Percentiles rank a stretch among this genome's conserved stretches.
Conservation (phyloP, 352 stramenopile genomes). For the Phytopythium litorale region DNA sequence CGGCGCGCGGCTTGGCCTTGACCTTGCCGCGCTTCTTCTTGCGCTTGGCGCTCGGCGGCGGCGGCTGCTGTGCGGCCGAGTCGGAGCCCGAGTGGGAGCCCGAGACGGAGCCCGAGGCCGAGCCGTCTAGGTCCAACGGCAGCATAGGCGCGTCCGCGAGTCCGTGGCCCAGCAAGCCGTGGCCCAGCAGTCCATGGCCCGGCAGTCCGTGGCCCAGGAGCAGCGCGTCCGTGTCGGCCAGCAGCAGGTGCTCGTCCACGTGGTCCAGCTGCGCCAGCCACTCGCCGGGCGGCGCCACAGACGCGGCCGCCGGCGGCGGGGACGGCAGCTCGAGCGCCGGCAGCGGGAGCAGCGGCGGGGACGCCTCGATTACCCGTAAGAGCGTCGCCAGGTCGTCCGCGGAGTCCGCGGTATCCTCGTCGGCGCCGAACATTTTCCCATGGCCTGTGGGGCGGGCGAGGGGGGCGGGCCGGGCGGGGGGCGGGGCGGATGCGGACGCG, state of each 20-base stretch:
- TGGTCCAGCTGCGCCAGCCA: neutral
- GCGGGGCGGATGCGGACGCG: neutral
- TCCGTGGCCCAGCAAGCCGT: too few relatives aligned
- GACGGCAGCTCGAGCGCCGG: neutral
- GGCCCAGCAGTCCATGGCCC: neutral
- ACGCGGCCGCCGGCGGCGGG: neutral
- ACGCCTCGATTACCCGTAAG: conserved; percentile 11
- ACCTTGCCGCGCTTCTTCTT: neutral
- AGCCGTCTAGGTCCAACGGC: neutral
- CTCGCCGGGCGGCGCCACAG: neutral
- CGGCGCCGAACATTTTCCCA: conserved; percentile 3
- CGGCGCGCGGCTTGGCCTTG: neutral
- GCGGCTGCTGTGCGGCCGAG: neutral
- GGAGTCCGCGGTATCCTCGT: conserved; percentile 4
- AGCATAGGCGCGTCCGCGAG: neutral
- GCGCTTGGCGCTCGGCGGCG: neutral
- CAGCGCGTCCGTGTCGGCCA: conserved; percentile 16
- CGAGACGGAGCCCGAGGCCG: neutral
- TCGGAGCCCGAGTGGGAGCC: neutral
- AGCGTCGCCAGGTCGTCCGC: neutral
- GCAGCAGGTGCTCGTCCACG: conserved; percentile 8
- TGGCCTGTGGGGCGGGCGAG: neutral
- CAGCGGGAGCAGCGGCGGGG: neutral
- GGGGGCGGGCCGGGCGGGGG: neutral
- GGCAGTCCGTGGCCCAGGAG: neutral